Percentiles rank a stretch among this genome's conserved stretches.
Evolutionary conservation across 495 filamentous ascomycete species (phyloP).

Genomic region (Cercophora samala): DNA sequence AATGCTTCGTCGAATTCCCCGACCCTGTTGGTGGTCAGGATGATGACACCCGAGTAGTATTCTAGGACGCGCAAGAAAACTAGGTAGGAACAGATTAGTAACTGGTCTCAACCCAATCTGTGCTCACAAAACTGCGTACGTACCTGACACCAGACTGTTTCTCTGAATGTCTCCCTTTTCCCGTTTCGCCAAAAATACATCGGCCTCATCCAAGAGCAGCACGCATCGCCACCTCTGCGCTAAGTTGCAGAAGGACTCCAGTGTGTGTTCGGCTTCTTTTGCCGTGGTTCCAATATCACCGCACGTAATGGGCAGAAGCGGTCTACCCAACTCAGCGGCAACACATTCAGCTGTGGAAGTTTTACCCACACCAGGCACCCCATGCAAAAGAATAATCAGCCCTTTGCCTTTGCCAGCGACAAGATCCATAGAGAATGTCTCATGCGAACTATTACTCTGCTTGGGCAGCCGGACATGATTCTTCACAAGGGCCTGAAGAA

Average conservation of each 20-base stretch:
- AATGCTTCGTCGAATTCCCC: constrained; percentile 17
- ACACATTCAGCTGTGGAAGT: constrained; percentile 18
- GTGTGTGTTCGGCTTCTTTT: constrained; percentile 35
- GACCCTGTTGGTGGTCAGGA: constrained; percentile 29
- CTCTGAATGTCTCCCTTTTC: not conserved
- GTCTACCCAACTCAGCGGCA: constrained; percentile 9
- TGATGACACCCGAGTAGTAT: constrained; percentile 16
- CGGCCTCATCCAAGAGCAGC: constrained; percentile 55
- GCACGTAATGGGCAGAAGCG: constrained; percentile 12
- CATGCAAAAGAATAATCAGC: constrained; percentile 18
- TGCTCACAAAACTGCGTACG: not conserved
- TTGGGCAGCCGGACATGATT: too few relatives aligned
- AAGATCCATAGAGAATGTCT: not conserved
- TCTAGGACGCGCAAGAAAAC: constrained; percentile 15
- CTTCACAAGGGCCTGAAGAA: too few relatives aligned
- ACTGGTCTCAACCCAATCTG: not conserved
- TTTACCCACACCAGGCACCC: constrained; percentile 17
- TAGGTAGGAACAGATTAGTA: not conserved
- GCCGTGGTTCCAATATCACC: constrained; percentile 21
- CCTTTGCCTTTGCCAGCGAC: constrained; percentile 18
- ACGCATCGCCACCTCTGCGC: constrained; percentile 46
- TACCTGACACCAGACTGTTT: constrained; percentile 14
- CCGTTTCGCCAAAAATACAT: constrained; percentile 48
- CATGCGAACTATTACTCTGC: too few relatives aligned
- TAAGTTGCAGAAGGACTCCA: constrained; percentile 40